Conservation (phyloP, 2,329 filamentous ascomycete species). For the Talaromyces amestolkiae region DNA sequence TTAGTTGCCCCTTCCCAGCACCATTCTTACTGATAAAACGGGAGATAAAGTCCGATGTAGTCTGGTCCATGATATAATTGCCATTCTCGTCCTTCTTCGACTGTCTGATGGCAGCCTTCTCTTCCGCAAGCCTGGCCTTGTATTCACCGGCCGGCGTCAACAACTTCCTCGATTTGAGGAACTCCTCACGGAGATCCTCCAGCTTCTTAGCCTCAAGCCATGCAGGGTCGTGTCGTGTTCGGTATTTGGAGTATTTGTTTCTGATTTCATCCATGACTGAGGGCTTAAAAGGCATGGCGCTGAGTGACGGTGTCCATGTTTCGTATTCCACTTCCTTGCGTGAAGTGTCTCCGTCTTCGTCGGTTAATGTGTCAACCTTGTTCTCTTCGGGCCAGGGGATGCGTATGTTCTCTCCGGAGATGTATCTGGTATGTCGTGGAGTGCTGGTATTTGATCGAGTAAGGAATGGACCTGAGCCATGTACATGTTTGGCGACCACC, state of each 20-base stretch:
- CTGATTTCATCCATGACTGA: constrained; percentile 81
- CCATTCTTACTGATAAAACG: constrained; percentile 32
- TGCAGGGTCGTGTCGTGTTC: constrained; percentile 73
- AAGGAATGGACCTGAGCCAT: constrained; percentile 51
- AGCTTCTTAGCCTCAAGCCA: constrained; percentile 65
- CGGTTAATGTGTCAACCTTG: constrained; percentile 49
- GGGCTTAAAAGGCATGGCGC: constrained; percentile 73
- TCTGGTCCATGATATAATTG: constrained; percentile 34
- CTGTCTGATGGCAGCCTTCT: constrained; percentile 37
- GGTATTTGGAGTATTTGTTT: constrained; percentile 77
- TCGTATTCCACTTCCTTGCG: constrained; percentile 71
- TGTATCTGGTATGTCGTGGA: constrained; percentile 50
- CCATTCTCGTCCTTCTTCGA: constrained; percentile 37
- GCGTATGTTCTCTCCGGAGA: constrained; percentile 67
- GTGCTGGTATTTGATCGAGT: constrained; percentile 51
- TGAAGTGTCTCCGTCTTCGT: constrained; percentile 67
- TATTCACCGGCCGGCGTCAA: constrained; percentile 49
- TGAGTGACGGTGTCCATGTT: constrained; percentile 75
- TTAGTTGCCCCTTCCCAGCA: not conserved
- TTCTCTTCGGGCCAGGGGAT: constrained; percentile 71
- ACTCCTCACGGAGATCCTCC: constrained; percentile 53
- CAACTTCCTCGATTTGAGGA: constrained; percentile 46
- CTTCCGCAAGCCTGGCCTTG: constrained; percentile 35
- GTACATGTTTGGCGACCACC: constrained; percentile 71
- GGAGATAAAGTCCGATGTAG: constrained; percentile 38